Evolutionary conservation across 2,329 filamentous ascomycete species (phyloP).

Genomic region (Alternaria tenuissima): DNA sequence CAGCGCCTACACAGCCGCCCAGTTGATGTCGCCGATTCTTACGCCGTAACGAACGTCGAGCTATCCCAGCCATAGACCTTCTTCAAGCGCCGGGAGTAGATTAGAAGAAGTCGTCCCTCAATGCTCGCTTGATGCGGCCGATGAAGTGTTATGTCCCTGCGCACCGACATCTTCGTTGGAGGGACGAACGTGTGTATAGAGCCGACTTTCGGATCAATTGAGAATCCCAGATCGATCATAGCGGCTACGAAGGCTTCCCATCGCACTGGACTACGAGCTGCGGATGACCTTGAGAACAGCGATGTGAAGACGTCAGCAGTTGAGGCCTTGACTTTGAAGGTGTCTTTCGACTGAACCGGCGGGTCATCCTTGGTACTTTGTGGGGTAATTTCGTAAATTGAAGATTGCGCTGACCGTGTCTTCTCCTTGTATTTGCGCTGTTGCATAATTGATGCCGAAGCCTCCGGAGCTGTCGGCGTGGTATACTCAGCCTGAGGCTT

Average conservation of each 20-base stretch:
- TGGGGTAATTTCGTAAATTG: background rate
- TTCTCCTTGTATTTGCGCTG: slow-evolving; percentile 11
- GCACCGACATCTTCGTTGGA: slow-evolving; percentile 9
- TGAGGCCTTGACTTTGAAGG: slow-evolving; percentile 51
- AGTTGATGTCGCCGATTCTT: background rate
- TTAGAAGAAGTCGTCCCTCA: slow-evolving; percentile 18
- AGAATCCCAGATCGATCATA: slow-evolving; percentile 26
- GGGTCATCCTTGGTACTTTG: background rate
- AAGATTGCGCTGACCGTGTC: background rate
- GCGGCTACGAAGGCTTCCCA: slow-evolving; percentile 24
- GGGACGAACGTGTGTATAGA: slow-evolving; percentile 26
- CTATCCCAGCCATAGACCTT: slow-evolving; percentile 23
- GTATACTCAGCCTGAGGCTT: background rate
- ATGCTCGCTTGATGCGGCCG: slow-evolving; percentile 26
- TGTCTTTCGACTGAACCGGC: background rate
- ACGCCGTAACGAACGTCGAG: slow-evolving; percentile 16
- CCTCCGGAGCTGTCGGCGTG: background rate
- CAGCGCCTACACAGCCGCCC: background rate
- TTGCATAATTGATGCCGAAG: background rate
- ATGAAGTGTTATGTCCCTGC: slow-evolving; percentile 20
- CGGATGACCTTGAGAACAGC: slow-evolving; percentile 33
- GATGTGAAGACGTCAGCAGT: slow-evolving; percentile 52
- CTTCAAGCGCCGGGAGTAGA: slow-evolving; percentile 21
- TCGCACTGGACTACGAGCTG: slow-evolving; percentile 30
- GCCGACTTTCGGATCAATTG: slow-evolving; percentile 18